Conservation (phyloP, 2,329 filamentous ascomycete species). For the Atkinsonella texensis region DNA sequence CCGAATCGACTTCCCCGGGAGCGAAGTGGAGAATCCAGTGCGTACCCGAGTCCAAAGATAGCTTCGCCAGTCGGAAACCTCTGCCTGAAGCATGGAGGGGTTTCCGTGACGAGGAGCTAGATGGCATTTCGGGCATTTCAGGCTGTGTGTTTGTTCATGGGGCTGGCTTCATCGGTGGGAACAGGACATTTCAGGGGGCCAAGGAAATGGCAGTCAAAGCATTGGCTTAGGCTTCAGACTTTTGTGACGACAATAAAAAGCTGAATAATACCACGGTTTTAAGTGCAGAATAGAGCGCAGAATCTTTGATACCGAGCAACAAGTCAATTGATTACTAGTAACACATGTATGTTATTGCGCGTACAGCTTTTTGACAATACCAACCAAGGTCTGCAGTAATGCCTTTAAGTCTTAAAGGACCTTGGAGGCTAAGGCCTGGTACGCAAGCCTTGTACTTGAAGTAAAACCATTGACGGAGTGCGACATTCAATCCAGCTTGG, state of each 20-base stretch:
- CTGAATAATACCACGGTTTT: not conserved
- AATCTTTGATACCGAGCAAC: not conserved
- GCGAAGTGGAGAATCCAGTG: conserved; percentile 90
- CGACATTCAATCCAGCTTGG: not conserved
- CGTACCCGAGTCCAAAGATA: conserved; percentile 73
- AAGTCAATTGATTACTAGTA: conserved; percentile 1
- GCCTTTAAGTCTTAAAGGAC: not conserved
- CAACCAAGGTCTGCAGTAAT: not conserved
- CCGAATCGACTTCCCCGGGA: conserved; percentile 62
- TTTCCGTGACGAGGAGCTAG: conserved; percentile 74
- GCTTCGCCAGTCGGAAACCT: conserved; percentile 84
- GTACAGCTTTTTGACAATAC: not conserved
- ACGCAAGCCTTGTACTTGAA: not conserved
- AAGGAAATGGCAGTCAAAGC: conserved; percentile 76
- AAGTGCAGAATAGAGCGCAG: not conserved
- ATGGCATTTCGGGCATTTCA: conserved; percentile 53
- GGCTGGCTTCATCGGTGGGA: conserved; percentile 90
- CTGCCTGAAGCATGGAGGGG: conserved; percentile 88
- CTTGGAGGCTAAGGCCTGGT: not conserved
- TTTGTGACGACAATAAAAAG: not conserved
- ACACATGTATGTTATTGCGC: not conserved
- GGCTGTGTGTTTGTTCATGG: conserved; percentile 91
- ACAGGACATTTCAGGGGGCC: conserved; percentile 81
- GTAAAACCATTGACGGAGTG: not conserved
- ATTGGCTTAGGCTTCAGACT: conserved; percentile 26